phyloP scores from a whole-genome alignment of 306 rosid species.

The Malus asiatica region DNA sequence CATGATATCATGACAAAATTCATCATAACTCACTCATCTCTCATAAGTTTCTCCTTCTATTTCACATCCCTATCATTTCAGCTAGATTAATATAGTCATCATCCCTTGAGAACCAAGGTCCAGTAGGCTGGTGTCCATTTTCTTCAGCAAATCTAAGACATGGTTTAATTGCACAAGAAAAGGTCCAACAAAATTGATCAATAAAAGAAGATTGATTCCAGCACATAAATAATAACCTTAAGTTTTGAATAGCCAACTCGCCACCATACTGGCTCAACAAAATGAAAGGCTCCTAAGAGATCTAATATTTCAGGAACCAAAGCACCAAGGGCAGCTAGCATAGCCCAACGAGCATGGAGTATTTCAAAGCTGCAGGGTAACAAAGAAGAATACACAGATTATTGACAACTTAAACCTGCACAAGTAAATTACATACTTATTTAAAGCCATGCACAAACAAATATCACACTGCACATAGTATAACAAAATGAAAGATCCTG shows the following conservation, averaged over 20 bases:
- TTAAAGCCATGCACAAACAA: background rate
- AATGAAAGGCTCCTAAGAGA: conserved; percentile 69
- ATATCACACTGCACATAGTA: background rate
- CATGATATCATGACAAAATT: background rate
- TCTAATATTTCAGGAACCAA: conserved; percentile 78
- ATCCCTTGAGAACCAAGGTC: background rate
- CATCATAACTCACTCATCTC: background rate
- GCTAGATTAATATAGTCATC: background rate
- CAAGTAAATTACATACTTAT: background rate
- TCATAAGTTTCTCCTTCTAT: background rate
- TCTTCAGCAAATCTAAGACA: background rate
- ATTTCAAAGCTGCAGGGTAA: conserved; percentile 70
- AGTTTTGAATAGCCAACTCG: conserved; percentile 94
- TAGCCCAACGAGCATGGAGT: conserved; percentile 98
- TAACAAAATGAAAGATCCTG: background rate
- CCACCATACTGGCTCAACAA: conserved; percentile 96
- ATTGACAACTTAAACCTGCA: background rate
- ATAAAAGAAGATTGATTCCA: background rate
- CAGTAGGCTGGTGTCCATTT: background rate
- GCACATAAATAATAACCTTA: conserved; percentile 38
- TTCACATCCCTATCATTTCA: background rate
- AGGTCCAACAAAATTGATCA: background rate
- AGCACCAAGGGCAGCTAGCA: conserved; percentile 84
- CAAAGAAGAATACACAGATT: conserved; percentile 15
- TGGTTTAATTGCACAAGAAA: conserved; percentile 9